These are phyloP conservation scores for Penicillium polonicum DNA, from an alignment of 2,329 filamentous ascomycete species.

Conservation along the genomic window DNA sequence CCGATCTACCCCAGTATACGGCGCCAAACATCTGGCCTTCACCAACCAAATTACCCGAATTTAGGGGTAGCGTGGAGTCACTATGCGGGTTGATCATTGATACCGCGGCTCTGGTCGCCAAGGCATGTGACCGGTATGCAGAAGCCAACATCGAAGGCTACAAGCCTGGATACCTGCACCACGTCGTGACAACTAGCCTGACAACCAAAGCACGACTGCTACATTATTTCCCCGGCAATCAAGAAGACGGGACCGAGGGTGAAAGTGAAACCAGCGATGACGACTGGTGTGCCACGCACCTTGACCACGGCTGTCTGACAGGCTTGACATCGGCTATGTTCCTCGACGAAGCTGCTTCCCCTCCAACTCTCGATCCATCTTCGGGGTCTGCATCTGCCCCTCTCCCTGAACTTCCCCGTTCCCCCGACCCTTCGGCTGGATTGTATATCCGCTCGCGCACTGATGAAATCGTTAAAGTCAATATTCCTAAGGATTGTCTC, in stretches of 20 bases:
- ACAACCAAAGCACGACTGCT: conserved; percentile 88
- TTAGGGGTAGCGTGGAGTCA: conserved; percentile 68
- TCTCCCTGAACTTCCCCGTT: conserved; percentile 68
- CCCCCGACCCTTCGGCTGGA: conserved; percentile 80
- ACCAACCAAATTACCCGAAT: conserved; percentile 68
- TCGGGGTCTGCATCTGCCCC: conserved; percentile 23
- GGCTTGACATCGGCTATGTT: conserved; percentile 96
- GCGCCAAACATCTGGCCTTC: conserved; percentile 86
- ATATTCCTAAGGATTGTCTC: conserved; percentile 85
- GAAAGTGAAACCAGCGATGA: conserved; percentile 80
- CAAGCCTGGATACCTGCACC: conserved; percentile 74
- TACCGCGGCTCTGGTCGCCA: conserved; percentile 80
- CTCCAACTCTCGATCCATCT: conserved; percentile 35
- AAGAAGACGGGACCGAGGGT: conserved; percentile 43
- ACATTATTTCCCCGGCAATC: conserved; percentile 75
- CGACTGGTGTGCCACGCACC: conserved; percentile 79
- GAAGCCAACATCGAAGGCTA: conserved; percentile 75
- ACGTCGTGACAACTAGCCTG: conserved; percentile 77
- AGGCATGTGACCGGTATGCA: conserved; percentile 86
- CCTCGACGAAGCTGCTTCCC: conserved; percentile 67
- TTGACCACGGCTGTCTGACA: conserved; percentile 91
- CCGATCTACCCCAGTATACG: conserved; percentile 79
- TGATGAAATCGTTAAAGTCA: conserved; percentile 81
- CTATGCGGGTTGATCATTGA: conserved; percentile 86
- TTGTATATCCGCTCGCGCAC: conserved; percentile 91